Base-by-base conservation (phyloP, 148 eudicot species). In the Polygonum maritimum region DNA sequence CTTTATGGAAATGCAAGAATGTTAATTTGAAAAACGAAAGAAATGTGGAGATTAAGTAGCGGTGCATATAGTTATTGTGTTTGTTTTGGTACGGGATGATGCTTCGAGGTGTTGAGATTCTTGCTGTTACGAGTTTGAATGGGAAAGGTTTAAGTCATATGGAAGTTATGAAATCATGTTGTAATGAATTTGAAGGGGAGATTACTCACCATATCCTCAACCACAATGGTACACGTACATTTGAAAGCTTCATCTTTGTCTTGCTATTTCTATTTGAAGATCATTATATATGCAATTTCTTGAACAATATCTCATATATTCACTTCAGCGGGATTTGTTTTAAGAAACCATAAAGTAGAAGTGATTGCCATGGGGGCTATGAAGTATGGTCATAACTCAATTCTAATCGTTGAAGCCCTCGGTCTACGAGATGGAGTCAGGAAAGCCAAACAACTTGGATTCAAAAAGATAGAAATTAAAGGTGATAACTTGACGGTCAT, bases 181-280 rank as follows among this genome's bases (percentile, higher is more conserved):
- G n/a, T n/a, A n/a, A n/a, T n/a, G n/a, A n/a, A n/a, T n/a, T n/a
- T n/a, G n/a, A n/a, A n/a, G n/a, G n/a, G n/a, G n/a, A n/a, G n/a
- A n/a, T n/a, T n/a, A n/a, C n/a, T n/a, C 44, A 79, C 87, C 0
- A 82, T 89, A 57, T 74, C 91, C 38, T 76, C 85, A 14, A n/a
- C 79, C 18, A 21, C 54, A 75, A 78, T 81, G 79, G 90, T 89
- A 84, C 65, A 21, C 31, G 31, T 26, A 26, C 65, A 58, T 21
- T 9, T 58, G 36, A 58, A 60, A 26, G 38, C 69, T 31, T 22
- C 38, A 60, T 60, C 38, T 60, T 26, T 60, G 38, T 31, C 15
- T 60, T 60, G 36, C 38, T 60, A 3, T 60, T 5, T 60, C 16
- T 26, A 3, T 31, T 60, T 26, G 16, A 60, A 26, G 38, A 60